A percentile compares a stretch with the other conserved stretches of the same genome.
These are phyloP conservation scores for Blepharisma stoltei DNA, from an alignment of 73 alveolate species.

Conservation along the genomic window DNA sequence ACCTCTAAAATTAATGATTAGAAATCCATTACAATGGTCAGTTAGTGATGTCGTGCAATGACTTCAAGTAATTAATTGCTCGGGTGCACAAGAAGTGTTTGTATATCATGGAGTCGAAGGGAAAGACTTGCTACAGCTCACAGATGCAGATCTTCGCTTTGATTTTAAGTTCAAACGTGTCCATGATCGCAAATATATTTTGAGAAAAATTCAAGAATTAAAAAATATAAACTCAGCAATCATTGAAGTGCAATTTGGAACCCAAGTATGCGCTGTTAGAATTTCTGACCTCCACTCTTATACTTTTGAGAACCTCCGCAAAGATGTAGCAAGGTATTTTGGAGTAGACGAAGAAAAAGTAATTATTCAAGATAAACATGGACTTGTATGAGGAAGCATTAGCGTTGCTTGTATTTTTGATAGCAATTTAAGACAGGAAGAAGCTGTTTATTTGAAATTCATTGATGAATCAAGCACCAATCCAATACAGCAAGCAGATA, in stretches of 20 bases:
- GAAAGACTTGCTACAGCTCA: conserved; percentile 6
- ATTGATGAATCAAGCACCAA: background rate
- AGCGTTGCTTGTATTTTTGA: background rate
- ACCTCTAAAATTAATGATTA: no score
- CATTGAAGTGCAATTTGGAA: background rate
- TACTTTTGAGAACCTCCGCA: conserved; percentile 1
- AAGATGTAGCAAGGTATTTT: background rate
- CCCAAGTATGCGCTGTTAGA: background rate
- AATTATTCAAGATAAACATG: background rate
- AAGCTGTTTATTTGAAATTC: background rate
- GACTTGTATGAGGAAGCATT: background rate
- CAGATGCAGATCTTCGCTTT: conserved; percentile 11
- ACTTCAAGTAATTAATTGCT: no score
- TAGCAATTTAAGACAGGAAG: background rate
- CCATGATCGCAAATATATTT: conserved; percentile 21
- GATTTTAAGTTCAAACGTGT: conserved; percentile 8
- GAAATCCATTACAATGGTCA: no score
- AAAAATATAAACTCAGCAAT: background rate
- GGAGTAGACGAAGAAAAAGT: background rate
- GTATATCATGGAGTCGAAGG: background rate
- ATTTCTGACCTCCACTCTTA: background rate
- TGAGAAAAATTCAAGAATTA: conserved; percentile 9
- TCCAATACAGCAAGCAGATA: no score
- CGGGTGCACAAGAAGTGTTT: no score
- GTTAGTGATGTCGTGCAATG: no score